Percentiles rank a stretch among this genome's conserved stretches.
Evolutionary conservation across 2,329 filamentous ascomycete genomes (phyloP).

Genomic region (Trichoderma koningiopsis): DNA sequence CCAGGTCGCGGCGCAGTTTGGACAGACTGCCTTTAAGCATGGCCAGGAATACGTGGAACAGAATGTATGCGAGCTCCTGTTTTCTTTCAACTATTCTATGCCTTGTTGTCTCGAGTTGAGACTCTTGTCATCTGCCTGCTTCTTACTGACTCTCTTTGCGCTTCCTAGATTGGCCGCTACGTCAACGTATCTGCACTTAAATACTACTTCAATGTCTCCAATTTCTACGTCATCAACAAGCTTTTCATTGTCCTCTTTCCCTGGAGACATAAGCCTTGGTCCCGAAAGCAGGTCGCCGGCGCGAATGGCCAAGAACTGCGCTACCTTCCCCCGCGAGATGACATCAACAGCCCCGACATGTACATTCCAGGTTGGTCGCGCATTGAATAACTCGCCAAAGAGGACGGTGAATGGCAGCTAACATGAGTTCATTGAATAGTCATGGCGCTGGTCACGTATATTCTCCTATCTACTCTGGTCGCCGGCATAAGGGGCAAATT

Average conservation of each 20-base stretch:
- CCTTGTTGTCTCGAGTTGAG: neutral
- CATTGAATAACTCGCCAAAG: neutral
- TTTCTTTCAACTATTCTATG: neutral
- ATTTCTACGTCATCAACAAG: slow-evolving; percentile 94
- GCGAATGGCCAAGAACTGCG: slow-evolving; percentile 70
- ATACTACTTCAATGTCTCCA: slow-evolving; percentile 99
- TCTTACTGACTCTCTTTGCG: neutral
- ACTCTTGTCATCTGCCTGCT: neutral
- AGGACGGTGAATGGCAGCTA: slow-evolving; percentile 27
- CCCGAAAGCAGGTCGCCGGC: slow-evolving; percentile 77
- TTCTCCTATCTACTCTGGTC: slow-evolving; percentile 86
- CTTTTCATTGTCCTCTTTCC: slow-evolving; percentile 92
- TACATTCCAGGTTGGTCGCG: slow-evolving; percentile 73
- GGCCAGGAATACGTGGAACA: slow-evolving; percentile 95
- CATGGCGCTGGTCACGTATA: slow-evolving; percentile 98
- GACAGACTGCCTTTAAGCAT: slow-evolving; percentile 86
- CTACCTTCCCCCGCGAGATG: slow-evolving; percentile 90
- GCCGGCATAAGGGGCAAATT: slow-evolving; percentile 90
- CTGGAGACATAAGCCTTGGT: slow-evolving; percentile 98
- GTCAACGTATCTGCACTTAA: slow-evolving; percentile 92
- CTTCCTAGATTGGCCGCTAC: slow-evolving; percentile 62
- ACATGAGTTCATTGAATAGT: slow-evolving; percentile 47
- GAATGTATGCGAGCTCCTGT: slow-evolving; percentile 65
- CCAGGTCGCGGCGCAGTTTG: slow-evolving; percentile 92
- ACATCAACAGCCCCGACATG: slow-evolving; percentile 98